phyloP scores from a whole-genome alignment of 106 monocot species.

The Apostasia ramifera region DNA sequence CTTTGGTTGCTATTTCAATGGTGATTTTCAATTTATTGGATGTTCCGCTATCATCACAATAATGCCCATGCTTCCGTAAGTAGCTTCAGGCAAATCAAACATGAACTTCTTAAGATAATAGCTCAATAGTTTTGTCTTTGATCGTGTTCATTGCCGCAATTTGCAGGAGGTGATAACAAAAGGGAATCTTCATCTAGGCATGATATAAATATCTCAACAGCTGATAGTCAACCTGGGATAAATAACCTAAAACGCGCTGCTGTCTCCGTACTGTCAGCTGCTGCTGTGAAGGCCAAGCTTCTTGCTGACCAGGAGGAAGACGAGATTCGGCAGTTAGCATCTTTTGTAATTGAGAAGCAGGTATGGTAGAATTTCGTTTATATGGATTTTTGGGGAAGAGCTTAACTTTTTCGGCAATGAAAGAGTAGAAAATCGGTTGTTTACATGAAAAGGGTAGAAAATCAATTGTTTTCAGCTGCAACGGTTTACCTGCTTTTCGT shows the following conservation, averaged over 20 bases:
- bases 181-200: conserved; percentile 12
- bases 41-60: no score
- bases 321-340: conserved; percentile 57
- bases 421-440: neutral
- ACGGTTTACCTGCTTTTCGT: neutral
- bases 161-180: conserved; percentile 28
- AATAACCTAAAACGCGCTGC: conserved; percentile 71
- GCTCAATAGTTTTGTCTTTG: neutral
- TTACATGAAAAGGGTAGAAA: no score
- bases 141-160: conserved; percentile 1
- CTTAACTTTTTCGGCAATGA: neutral
- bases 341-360: conserved; percentile 76
- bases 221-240: conserved; percentile 27
- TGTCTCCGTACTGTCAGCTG: conserved; percentile 75
- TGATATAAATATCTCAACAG: conserved; percentile 10
- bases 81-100: no score
- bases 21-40: no score
- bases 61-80: no score
- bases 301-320: conserved; percentile 84
- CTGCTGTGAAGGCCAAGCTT: conserved; percentile 83
- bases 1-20: no score
- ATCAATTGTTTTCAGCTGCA: neutral
- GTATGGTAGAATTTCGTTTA: conserved; percentile 18
- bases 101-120: no score
- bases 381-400: neutral